These are phyloP conservation scores for Boletus coccyginus DNA, from an alignment of 768 basidiomycete species.

Conservation along the genomic window DNA sequence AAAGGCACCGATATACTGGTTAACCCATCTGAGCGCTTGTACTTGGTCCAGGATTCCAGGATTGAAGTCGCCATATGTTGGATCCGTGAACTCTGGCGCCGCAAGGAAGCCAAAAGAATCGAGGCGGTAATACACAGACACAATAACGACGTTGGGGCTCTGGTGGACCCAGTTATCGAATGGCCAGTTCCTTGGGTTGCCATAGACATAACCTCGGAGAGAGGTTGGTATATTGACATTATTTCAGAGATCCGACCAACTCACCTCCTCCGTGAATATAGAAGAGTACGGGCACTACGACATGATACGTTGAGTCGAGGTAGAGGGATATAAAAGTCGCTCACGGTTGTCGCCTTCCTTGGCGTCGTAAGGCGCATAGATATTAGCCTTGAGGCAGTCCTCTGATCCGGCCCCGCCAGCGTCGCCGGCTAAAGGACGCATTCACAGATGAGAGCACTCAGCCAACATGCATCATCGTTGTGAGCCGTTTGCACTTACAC, in stretches of 20 bases:
- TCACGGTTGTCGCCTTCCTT: constrained; percentile 46
- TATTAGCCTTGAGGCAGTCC: constrained; percentile 66
- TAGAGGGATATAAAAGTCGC: constrained; percentile 12
- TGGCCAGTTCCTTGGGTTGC: constrained; percentile 65
- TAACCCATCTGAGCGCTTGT: constrained; percentile 39
- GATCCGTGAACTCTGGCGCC: constrained; percentile 42
- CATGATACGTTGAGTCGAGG: not conserved
- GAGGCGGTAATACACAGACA: constrained; percentile 66
- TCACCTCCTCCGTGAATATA: constrained; percentile 41
- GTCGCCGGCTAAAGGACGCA: constrained; percentile 41
- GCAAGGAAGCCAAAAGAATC: constrained; percentile 63
- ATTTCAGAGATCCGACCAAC: not conserved
- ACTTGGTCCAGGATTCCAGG: constrained; percentile 56
- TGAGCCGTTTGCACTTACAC: constrained; percentile 26
- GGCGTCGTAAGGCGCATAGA: constrained; percentile 53
- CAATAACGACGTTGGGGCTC: constrained; percentile 58
- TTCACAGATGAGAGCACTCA: not conserved
- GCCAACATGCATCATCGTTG: not conserved
- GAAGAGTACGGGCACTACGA: constrained; percentile 37
- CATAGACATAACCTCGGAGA: constrained; percentile 47
- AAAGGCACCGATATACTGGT: constrained; percentile 36
- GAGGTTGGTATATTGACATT: not conserved
- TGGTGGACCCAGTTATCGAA: constrained; percentile 66
- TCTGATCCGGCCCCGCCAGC: constrained; percentile 64
- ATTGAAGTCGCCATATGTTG: constrained; percentile 46